A percentile compares a stretch with the other conserved stretches of the same genome.
Conservation (phyloP, 208 protist genomes). For the Willaertia magna region DNA sequence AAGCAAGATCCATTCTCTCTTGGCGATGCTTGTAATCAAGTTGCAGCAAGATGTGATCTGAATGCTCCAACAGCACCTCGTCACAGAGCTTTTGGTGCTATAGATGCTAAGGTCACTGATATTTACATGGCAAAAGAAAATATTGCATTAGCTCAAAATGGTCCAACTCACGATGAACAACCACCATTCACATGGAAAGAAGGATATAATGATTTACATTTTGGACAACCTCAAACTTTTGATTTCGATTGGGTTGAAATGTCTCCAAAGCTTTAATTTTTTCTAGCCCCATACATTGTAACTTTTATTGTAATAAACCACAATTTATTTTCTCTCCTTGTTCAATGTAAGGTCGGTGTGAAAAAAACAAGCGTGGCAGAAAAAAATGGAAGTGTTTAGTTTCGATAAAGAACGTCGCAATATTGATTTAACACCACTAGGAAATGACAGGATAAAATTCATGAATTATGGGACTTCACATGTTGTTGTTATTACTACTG, state of each 20-base stretch:
- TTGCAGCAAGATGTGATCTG: conserved; percentile 38
- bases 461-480: too few relatives aligned
- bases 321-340: too few relatives aligned
- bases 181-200: conserved; percentile 21
- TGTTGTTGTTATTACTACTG: too few relatives aligned
- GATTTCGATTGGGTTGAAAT: conserved; percentile 10
- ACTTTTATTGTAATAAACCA: background rate
- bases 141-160: conserved; percentile 13
- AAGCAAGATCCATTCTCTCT: conserved; percentile 42
- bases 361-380: too few relatives aligned
- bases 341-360: too few relatives aligned
- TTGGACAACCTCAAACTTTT: conserved; percentile 14
- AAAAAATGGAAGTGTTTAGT: background rate
- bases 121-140: background rate
- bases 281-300: background rate
- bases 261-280: background rate
- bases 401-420: too few relatives aligned
- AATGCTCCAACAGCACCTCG: background rate
- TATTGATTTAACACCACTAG: too few relatives aligned
- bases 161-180: conserved; percentile 22
- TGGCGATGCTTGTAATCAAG: conserved; percentile 19
- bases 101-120: conserved; percentile 37
- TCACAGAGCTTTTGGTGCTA: conserved; percentile 30
- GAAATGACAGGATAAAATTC: too few relatives aligned
- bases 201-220: conserved; percentile 9